These are phyloP conservation scores for Secale cereale DNA, from an alignment of 176 grass and related monocot genomes.

Conservation along the genomic window DNA sequence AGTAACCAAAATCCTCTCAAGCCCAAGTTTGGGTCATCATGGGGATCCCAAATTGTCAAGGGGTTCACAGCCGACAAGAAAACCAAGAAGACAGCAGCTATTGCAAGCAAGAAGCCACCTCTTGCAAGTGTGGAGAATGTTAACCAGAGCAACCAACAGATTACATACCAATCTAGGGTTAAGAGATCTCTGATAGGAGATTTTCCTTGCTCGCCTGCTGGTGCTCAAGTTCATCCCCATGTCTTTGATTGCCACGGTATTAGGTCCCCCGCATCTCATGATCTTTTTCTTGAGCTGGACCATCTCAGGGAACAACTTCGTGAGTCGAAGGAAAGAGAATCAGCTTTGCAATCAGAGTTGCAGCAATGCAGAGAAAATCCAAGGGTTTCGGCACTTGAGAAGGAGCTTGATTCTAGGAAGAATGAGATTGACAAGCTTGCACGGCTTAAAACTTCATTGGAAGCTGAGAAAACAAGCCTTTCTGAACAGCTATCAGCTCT, in stretches of 20 bases:
- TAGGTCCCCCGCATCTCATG: conserved; percentile 78
- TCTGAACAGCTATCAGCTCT: conserved; percentile 66
- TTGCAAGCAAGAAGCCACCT: conserved; percentile 71
- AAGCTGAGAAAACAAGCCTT: conserved; percentile 70
- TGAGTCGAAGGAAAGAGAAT: conserved; percentile 91
- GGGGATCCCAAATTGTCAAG: conserved; percentile 98
- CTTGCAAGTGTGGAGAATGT: conserved; percentile 44
- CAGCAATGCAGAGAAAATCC: conserved; percentile 71
- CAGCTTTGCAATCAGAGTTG: conserved; percentile 64
- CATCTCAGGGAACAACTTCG: conserved; percentile 77
- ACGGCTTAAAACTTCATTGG: conserved; percentile 45
- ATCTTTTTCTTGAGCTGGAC: conserved; percentile 93
- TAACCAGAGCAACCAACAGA: conserved; percentile 47
- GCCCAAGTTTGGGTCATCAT: conserved; percentile 84
- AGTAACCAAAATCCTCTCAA: conserved; percentile 56
- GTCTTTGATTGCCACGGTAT: conserved; percentile 68
- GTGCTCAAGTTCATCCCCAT: conserved; percentile 90
- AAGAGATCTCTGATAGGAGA: conserved; percentile 92
- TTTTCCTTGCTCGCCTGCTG: conserved; percentile 76
- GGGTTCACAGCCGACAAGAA: conserved; percentile 93
- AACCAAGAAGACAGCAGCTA: conserved; percentile 61
- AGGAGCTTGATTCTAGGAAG: conserved; percentile 67
- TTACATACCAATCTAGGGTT: conserved; percentile 72
- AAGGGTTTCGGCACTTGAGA: conserved; percentile 76
- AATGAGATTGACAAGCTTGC: conserved; percentile 64